These are phyloP conservation scores for Venturiaceae sp. DNA, from an alignment of 2,329 filamentous ascomycete genomes.

Conservation along the genomic window DNA sequence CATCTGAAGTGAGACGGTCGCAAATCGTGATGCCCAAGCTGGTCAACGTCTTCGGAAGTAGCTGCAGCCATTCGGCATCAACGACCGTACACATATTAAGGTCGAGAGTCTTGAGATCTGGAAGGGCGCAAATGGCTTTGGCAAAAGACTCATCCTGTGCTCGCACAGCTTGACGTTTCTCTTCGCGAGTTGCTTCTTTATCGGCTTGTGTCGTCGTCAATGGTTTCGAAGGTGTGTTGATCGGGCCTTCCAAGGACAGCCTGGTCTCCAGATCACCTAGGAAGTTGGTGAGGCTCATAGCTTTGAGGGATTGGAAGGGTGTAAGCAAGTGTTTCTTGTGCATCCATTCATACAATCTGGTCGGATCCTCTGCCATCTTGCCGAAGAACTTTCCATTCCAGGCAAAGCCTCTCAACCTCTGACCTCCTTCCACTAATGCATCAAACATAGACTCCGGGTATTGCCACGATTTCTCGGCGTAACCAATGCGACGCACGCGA, in stretches of 20 bases:
- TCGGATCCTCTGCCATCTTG: constrained; percentile 44
- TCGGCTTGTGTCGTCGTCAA: constrained; percentile 2
- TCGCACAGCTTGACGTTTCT: constrained; percentile 12
- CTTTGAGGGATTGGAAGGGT: constrained; percentile 25
- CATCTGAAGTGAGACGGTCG: constrained; percentile 59
- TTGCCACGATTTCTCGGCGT: constrained; percentile 48
- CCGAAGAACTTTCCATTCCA: constrained; percentile 46
- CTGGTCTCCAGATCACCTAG: not conserved
- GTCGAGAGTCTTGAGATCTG: constrained; percentile 54
- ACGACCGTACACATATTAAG: constrained; percentile 69
- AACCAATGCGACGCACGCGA: constrained; percentile 51
- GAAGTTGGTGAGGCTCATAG: constrained; percentile 26
- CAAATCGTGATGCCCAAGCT: constrained; percentile 72
- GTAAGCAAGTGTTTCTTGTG: constrained; percentile 35
- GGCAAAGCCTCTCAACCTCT: constrained; percentile 40
- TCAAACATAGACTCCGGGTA: constrained; percentile 59
- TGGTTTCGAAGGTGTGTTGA: not conserved
- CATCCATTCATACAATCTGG: constrained; percentile 38
- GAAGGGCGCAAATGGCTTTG: constrained; percentile 47
- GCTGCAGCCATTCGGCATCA: constrained; percentile 56
- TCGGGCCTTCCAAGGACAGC: not conserved
- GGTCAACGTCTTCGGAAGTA: constrained; percentile 56
- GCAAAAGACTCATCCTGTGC: constrained; percentile 28
- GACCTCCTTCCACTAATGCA: constrained; percentile 43
- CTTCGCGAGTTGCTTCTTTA: not conserved